phyloP scores from a whole-genome alignment of 2,329 filamentous ascomycete genomes.

The Clonostachys chloroleuca region DNA sequence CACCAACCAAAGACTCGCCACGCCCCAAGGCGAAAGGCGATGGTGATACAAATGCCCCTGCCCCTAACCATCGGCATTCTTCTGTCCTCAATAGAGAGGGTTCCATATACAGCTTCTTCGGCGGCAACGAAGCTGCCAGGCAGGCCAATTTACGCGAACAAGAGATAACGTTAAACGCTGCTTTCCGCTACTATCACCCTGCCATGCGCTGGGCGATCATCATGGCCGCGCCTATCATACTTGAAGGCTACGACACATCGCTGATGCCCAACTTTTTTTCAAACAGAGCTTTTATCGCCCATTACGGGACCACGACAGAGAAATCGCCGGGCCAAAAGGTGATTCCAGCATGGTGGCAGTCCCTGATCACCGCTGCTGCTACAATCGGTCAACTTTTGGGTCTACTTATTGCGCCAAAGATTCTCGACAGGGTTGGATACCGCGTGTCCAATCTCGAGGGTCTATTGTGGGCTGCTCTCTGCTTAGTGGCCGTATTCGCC shows the following conservation, averaged over 20 bases:
- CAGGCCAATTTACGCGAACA: conserved; percentile 6
- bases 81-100: too few species aligned
- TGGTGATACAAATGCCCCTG: too few species aligned
- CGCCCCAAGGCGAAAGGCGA: too few species aligned
- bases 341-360: conserved; percentile 6
- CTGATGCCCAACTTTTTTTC: conserved; percentile 13
- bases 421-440: conserved; percentile 7
- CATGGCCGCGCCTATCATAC: conserved; percentile 21
- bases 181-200: conserved; percentile 6
- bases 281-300: conserved; percentile 2
- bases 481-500: background rate
- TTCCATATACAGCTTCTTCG: conserved; percentile 3
- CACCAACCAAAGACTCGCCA: too few species aligned
- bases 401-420: conserved; percentile 6
- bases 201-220: conserved; percentile 9
- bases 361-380: conserved; percentile 6
- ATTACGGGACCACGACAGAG: conserved; percentile 1
- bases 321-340: background rate
- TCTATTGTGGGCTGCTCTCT: background rate
- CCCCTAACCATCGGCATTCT: too few species aligned
- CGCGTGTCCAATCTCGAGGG: background rate
- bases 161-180: conserved; percentile 7
- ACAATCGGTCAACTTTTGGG: conserved; percentile 8
- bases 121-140: conserved; percentile 5
- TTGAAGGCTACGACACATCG: conserved; percentile 23